These are phyloP conservation scores for Beta corolliflora DNA, from an alignment of 179 eudicot genomes.

Conservation along the genomic window DNA sequence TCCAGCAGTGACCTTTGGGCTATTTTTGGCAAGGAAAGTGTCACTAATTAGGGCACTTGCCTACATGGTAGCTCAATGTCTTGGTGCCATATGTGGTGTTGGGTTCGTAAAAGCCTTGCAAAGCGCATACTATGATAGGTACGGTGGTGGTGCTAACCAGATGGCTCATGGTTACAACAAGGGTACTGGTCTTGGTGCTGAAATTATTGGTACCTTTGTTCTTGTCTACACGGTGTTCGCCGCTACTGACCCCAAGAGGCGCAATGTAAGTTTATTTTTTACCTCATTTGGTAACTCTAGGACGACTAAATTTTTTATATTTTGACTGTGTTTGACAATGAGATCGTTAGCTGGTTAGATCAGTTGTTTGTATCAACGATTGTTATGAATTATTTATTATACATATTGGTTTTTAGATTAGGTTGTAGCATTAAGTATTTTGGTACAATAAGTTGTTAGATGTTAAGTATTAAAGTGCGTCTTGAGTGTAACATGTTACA, in stretches of 20 bases:
- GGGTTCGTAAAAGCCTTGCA: constrained; percentile 68
- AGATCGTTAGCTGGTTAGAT: too few relatives aligned
- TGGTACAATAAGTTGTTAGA: too few relatives aligned
- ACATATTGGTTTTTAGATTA: too few relatives aligned
- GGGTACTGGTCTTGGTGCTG: constrained; percentile 67
- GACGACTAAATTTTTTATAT: too few relatives aligned
- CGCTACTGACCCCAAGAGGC: constrained; percentile 72
- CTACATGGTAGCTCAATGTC: constrained; percentile 65
- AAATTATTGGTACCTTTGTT: constrained; percentile 72
- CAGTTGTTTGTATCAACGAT: too few relatives aligned
- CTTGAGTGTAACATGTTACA: too few relatives aligned
- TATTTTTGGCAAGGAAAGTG: constrained; percentile 64
- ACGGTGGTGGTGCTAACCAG: constrained; percentile 67
- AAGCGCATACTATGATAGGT: constrained; percentile 39
- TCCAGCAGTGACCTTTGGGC: constrained; percentile 74
- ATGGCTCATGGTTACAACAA: constrained; percentile 54
- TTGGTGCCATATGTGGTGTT: constrained; percentile 70
- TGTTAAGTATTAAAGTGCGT: too few relatives aligned
- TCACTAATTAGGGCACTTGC: constrained; percentile 52
- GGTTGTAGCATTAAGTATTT: too few relatives aligned
- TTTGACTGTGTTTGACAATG: too few relatives aligned
- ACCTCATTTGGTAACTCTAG: too few relatives aligned
- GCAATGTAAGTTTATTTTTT: constrained; percentile 43
- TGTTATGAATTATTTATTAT: too few relatives aligned
- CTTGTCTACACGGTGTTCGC: constrained; percentile 75